Evolutionary conservation across 106 monocot genomes (phyloP).

Genomic region (Dendrobium chrysotoxum): DNA sequence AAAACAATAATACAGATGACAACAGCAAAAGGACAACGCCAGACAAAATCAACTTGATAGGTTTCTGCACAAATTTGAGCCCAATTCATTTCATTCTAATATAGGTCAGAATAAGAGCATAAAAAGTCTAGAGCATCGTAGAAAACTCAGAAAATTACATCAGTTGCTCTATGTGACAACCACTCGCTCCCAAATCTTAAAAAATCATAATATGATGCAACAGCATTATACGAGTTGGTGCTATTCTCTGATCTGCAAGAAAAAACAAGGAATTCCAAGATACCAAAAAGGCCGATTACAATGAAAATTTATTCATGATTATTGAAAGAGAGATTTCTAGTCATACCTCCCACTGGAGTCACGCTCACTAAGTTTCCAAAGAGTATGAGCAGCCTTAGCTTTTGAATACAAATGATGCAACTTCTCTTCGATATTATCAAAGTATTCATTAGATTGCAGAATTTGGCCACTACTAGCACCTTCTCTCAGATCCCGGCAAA

Average conservation of each 20-base stretch:
- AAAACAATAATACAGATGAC: constrained; percentile 52
- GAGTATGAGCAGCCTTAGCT: constrained; percentile 43
- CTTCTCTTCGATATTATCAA: constrained; percentile 15
- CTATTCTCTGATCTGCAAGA: constrained; percentile 35
- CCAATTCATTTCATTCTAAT: background rate
- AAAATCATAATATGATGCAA: constrained; percentile 56
- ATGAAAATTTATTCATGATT: background rate
- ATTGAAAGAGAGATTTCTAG: background rate
- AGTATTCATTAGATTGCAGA: constrained; percentile 12
- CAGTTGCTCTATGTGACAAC: constrained; percentile 70
- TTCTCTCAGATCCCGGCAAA: constrained; percentile 28
- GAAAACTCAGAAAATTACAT: constrained; percentile 49
- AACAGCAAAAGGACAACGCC: constrained; percentile 55
- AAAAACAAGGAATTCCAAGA: constrained; percentile 6
- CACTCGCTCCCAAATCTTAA: constrained; percentile 72
- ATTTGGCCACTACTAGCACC: constrained; percentile 7
- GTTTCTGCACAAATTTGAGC: constrained; percentile 61
- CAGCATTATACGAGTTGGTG: constrained; percentile 22
- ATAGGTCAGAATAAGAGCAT: background rate
- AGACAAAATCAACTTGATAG: constrained; percentile 40
- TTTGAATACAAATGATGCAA: constrained; percentile 43
- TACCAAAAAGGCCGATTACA: background rate
- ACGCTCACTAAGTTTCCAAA: constrained; percentile 28
- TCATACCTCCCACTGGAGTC: constrained; percentile 35
- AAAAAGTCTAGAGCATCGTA: background rate